phyloP scores from a whole-genome alignment of 805 yeast genomes.

The Saccharomycopsis olivae region DNA sequence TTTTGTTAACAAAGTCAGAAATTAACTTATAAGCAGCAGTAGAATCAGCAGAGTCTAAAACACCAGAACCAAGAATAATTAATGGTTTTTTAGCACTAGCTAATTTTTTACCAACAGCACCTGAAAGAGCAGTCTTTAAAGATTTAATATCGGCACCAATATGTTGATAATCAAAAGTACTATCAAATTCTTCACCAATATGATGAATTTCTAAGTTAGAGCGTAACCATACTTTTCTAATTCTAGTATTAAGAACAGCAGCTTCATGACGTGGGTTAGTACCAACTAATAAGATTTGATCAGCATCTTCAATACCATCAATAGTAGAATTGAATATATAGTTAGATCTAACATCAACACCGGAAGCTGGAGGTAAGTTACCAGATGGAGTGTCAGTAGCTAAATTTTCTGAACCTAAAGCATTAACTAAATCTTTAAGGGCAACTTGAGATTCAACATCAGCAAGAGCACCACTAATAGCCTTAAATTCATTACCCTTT shows the following conservation, averaged over 20 bases:
- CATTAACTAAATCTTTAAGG: slow-evolving; percentile 67
- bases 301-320: slow-evolving; percentile 74
- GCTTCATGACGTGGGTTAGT: slow-evolving; percentile 88
- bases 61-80: slow-evolving; percentile 74
- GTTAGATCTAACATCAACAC: slow-evolving; percentile 68
- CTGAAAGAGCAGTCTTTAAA: slow-evolving; percentile 49
- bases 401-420: slow-evolving; percentile 71
- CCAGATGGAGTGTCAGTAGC: slow-evolving; percentile 59
- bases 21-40: slow-evolving; percentile 45
- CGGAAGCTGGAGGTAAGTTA: slow-evolving; percentile 46
- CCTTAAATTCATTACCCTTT: slow-evolving; percentile 63
- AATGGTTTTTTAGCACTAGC: slow-evolving; percentile 61
- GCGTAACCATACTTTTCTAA: slow-evolving; percentile 71
- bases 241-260: slow-evolving; percentile 75
- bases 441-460: slow-evolving; percentile 81
- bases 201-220: slow-evolving; percentile 56
- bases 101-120: slow-evolving; percentile 60
- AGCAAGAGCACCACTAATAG: slow-evolving; percentile 68
- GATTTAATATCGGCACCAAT: slow-evolving; percentile 52
- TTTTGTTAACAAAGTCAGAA: slow-evolving; percentile 45
- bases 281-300: slow-evolving; percentile 69
- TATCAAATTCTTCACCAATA: slow-evolving; percentile 68
- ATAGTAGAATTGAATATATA: slow-evolving; percentile 73
- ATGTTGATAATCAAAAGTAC: slow-evolving; percentile 57
- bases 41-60: slow-evolving; percentile 57